Evolutionary conservation across 495 filamentous ascomycete species (phyloP).

Genomic region (Podospora fimiseda): DNA sequence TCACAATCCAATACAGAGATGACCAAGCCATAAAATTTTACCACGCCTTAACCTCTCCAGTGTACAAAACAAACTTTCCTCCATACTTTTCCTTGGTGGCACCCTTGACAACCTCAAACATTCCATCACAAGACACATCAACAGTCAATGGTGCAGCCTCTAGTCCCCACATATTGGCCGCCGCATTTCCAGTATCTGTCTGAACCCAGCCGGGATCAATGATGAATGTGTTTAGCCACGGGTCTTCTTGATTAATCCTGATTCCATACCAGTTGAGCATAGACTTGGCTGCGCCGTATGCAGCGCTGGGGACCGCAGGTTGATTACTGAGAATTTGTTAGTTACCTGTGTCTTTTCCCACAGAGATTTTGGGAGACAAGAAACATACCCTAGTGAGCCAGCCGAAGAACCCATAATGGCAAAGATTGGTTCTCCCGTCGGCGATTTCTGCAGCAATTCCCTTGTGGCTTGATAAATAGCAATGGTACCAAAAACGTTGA

Average conservation of each 20-base stretch:
- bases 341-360: neutral
- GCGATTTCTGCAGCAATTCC: neutral
- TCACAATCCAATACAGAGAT: too few relatives aligned
- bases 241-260: constrained; percentile 36
- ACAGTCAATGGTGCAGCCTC: constrained; percentile 25
- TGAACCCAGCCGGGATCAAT: constrained; percentile 25
- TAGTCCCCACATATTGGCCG: constrained; percentile 21
- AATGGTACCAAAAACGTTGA: constrained; percentile 27
- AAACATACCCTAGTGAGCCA: neutral
- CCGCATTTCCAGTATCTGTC: neutral
- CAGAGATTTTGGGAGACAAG: neutral
- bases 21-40: neutral
- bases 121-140: constrained; percentile 31
- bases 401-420: constrained; percentile 10
- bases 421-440: neutral
- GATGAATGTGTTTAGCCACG: constrained; percentile 28
- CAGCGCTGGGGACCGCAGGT: constrained; percentile 25
- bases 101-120: constrained; percentile 33
- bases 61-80: constrained; percentile 26
- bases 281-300: constrained; percentile 39
- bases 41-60: constrained; percentile 2
- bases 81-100: constrained; percentile 35
- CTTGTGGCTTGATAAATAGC: constrained; percentile 12
- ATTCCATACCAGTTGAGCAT: constrained; percentile 34
- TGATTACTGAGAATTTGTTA: neutral